Base-by-base conservation (phyloP, 1,139 yeast species). In the Saccharomyces pastorianus region DNA sequence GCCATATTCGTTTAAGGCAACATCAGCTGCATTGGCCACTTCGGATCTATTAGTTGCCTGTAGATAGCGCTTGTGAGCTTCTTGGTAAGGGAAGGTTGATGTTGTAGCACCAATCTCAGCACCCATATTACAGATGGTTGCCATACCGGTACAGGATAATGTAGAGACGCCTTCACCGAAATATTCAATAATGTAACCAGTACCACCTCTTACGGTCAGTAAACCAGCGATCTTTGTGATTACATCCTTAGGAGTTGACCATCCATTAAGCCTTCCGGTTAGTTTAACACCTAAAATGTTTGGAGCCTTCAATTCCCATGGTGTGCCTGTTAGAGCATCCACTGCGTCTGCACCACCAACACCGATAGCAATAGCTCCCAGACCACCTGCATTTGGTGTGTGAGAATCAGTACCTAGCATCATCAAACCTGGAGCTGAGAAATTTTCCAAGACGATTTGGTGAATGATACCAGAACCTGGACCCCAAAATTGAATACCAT, bases 231-330 rank as follows among this genome's bases (percentile, higher is more conserved):
- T 79, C 64, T 85, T 81, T 49, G 95, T 85, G 69, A 93, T 93
- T 58, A 93, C 90, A 73, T 93, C 99, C 76, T 93, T 93, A 62
- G 99, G 98, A 51, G 98, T 82, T 26, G 95, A 73, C 99, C 99
- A 93, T 38, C 96, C 97, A 59, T 77, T 80, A 70, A 93, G 75
- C 64, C 81, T 71, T 53, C 99, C 99, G 5, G 93, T 87, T 65
- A 93, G 80, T 71, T 90, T 85, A 64, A 93, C 95, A 70, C 99
- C 98, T 66, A 93, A 71, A 44, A 91, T 76, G 72, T 87, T 87
- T 58, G 99, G 99, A 26, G 98, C 98, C 75, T 91, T 91, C 71
- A 93, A 81, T 76, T 93, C 99, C 99, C 99, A 93, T 50, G 99
- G 97, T n/a, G 95, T 85, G 54, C 95, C 96, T 68, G 23, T 20